Base-by-base conservation (phyloP, 768 basidiomycete species). In the Tylopilus sp. region DNA sequence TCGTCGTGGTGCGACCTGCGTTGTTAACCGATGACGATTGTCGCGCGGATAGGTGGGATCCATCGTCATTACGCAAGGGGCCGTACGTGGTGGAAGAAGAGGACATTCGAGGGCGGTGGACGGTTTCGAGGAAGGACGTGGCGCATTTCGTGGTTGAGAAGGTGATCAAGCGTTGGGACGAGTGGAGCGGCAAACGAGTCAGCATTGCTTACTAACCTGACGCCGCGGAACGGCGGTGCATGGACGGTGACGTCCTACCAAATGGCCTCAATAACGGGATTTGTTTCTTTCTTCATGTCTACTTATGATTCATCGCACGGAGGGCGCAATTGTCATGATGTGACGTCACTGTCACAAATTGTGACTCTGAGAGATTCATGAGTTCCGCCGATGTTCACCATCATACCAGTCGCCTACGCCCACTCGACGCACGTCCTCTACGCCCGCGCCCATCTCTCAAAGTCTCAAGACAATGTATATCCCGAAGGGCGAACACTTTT, bases 401-500 rank as follows among this genome's bases (percentile, higher is more conserved):
- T 72, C 51, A 58, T 80, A 7, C 76, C 71, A 2, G 63, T 78
- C 25, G 53, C 65, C 3, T 78, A 80, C 47, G 57, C 71, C 1
- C 44, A 60, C 1, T 62, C 67, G 20, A 84, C 76, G 3, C 92
- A 95, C 61, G 79, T 84, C 56, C 65, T 94, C n/a, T 95, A 93
- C 61, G 81, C 80, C 17, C 81, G 88, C n/a, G 63, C 77, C 4
- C 90, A 94, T 63, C 62, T 71, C 22, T 74, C 81, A 15, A 80
- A 80, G 40, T 39, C 62, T 4, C 60, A 75, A 73, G 62, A 59
- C 25, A 38, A 38, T 50, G 47, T 50, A 57, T 75, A 71, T 47
- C 73, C 79, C 57, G 66, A 80, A 28, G 82, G 79, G 15, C 79
- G 92, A 40, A 95, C 92, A 0, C 74, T 95, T 10, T 98, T 98